These are phyloP conservation scores for Zangia roseola DNA, from an alignment of 768 basidiomycete genomes.

Conservation along the genomic window DNA sequence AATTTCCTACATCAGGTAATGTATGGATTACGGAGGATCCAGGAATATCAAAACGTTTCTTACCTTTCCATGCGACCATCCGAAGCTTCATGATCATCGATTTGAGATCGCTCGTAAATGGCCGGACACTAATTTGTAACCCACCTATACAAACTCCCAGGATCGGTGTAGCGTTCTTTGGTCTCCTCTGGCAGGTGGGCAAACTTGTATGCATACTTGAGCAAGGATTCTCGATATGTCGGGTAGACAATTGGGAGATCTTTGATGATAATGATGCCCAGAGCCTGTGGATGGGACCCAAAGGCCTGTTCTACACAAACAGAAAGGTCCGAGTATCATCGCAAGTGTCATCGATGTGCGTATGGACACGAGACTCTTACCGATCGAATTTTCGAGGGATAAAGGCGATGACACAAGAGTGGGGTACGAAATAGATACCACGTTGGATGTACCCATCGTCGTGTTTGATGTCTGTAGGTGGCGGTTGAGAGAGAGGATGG, in stretches of 20 bases:
- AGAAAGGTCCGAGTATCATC: not conserved
- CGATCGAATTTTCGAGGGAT: slow-evolving; percentile 59
- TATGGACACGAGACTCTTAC: slow-evolving; percentile 34
- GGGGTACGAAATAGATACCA: slow-evolving; percentile 60
- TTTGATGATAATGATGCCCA: slow-evolving; percentile 80
- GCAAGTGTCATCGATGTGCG: not conserved
- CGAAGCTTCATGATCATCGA: slow-evolving; percentile 56
- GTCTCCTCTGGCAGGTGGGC: slow-evolving; percentile 62
- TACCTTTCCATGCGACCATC: slow-evolving; percentile 98
- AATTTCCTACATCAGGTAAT: slow-evolving; percentile 57
- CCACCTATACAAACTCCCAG: slow-evolving; percentile 72
- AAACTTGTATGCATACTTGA: slow-evolving; percentile 76
- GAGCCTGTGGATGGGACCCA: slow-evolving; percentile 69
- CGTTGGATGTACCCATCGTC: slow-evolving; percentile 14
- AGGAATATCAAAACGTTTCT: not conserved
- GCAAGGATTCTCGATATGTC: slow-evolving; percentile 62
- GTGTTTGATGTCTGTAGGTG: slow-evolving; percentile 14
- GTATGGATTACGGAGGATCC: not conserved
- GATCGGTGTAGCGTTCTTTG: slow-evolving; percentile 76
- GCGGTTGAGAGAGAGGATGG: slow-evolving; percentile 3
- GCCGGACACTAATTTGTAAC: slow-evolving; percentile 11
- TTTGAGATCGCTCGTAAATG: not conserved
- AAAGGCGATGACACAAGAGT: slow-evolving; percentile 53
- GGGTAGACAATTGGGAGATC: slow-evolving; percentile 74
- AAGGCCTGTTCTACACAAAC: slow-evolving; percentile 66